A percentile compares a stretch with the other conserved stretches of the same genome.
These are phyloP conservation scores for Clarkia xantiana DNA, from an alignment of 345 rosid species.

Conservation along the genomic window DNA sequence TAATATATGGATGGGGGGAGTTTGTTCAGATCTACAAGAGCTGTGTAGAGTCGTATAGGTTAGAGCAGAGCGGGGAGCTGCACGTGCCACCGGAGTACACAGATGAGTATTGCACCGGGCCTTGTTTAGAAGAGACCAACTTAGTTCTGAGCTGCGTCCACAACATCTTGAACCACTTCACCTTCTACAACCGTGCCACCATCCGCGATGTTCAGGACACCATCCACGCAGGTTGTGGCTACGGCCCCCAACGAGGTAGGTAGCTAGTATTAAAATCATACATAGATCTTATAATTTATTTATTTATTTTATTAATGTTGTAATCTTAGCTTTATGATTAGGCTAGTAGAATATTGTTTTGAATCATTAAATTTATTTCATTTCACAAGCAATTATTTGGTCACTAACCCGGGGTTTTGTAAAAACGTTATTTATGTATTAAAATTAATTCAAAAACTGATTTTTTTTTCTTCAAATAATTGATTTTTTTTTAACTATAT, in stretches of 20 bases:
- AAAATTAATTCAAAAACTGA: no score
- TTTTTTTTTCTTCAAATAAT: no score
- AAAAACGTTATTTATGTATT: no score
- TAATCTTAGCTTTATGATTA: neutral
- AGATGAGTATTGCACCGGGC: constrained; percentile 53
- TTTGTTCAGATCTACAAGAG: constrained; percentile 56
- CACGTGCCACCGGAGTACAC: constrained; percentile 30
- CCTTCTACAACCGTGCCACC: constrained; percentile 66
- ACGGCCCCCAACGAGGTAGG: constrained; percentile 57
- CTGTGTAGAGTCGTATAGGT: constrained; percentile 52
- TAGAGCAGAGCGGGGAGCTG: constrained; percentile 49
- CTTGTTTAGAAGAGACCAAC: constrained; percentile 63
- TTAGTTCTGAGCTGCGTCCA: constrained; percentile 60
- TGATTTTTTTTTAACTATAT: no score
- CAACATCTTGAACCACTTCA: constrained; percentile 34
- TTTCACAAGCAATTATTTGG: no score
- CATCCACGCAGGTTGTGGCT: constrained; percentile 56
- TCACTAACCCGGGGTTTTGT: no score
- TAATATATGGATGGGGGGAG: no score
- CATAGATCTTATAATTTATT: constrained; percentile 3
- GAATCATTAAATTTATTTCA: no score
- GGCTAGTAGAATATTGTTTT: no score
- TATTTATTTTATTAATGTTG: neutral
- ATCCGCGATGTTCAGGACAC: constrained; percentile 39
- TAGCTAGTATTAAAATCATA: neutral